phyloP scores from a whole-genome alignment of 208 protist genomes.

The Vickermania spadyakhi region DNA sequence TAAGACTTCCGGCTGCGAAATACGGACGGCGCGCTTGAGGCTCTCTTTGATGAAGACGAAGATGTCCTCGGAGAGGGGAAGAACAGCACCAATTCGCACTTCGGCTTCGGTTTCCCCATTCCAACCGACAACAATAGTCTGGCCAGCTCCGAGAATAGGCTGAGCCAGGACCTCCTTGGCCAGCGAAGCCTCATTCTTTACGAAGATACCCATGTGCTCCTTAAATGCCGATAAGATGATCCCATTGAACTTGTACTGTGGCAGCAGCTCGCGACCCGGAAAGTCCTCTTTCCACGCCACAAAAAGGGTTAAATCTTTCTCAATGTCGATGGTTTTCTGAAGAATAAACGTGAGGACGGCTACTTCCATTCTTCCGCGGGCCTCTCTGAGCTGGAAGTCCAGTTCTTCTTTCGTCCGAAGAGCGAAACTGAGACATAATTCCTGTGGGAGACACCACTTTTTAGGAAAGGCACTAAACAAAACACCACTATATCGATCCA shows the following conservation, averaged over 20 bases:
- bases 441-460: conserved; percentile 89
- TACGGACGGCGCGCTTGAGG: conserved; percentile 66
- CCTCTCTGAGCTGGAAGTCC: conserved; percentile 58
- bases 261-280: conserved; percentile 30
- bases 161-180: conserved; percentile 81
- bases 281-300: conserved; percentile 80
- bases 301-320: conserved; percentile 77
- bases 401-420: conserved; percentile 85
- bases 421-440: conserved; percentile 88
- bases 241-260: conserved; percentile 77
- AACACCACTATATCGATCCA: conserved; percentile 72
- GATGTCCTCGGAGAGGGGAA: conserved; percentile 82
- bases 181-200: conserved; percentile 74
- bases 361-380: conserved; percentile 64
- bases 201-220: conserved; percentile 74
- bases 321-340: conserved; percentile 91
- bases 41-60: conserved; percentile 90
- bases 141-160: conserved; percentile 68
- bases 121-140: conserved; percentile 63
- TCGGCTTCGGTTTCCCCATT: conserved; percentile 38
- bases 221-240: conserved; percentile 77
- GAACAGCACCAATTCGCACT: conserved; percentile 34
- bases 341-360: conserved; percentile 84
- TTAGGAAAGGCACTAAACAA: conserved; percentile 78
- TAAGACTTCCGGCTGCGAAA: conserved; percentile 81